These are phyloP conservation scores for Leptodontidium sp. DNA, from an alignment of 2,329 filamentous ascomycete species.

Conservation along the genomic window DNA sequence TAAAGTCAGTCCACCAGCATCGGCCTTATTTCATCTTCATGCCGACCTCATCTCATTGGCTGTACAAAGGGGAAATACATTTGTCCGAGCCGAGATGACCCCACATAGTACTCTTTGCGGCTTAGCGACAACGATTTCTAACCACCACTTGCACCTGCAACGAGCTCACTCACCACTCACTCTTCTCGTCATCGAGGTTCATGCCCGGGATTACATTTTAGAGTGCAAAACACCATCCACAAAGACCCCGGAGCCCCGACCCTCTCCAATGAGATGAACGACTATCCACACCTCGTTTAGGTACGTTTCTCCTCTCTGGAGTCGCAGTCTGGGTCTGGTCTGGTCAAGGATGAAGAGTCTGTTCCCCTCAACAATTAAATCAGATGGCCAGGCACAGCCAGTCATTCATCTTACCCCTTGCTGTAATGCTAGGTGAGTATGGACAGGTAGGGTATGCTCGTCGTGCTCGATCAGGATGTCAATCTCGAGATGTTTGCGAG, in stretches of 20 bases:
- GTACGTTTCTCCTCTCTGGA: not conserved
- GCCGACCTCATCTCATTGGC: not conserved
- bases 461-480: conserved; percentile 1
- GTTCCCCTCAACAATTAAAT: conserved; percentile 5
- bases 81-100: conserved; percentile 20
- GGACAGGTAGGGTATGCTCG: not conserved
- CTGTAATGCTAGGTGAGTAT: not conserved
- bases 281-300: conserved; percentile 12
- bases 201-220: not conserved
- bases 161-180: too few species aligned
- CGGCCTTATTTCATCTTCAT: not conserved
- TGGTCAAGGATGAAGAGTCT: not conserved
- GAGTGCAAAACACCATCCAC: conserved; percentile 5
- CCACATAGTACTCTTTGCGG: conserved; percentile 17
- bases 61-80: conserved; percentile 23
- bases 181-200: conserved; percentile 7
- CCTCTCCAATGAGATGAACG: conserved; percentile 11
- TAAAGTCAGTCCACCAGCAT: not conserved
- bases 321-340: not conserved
- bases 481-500: not conserved
- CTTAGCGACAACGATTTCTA: conserved; percentile 19
- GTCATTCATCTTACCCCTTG: not conserved
- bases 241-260: conserved; percentile 8
- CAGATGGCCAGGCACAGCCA: conserved; percentile 3
- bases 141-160: not conserved